These are phyloP conservation scores for Clonostachys solani DNA, from an alignment of 2,329 filamentous ascomycete species.

Conservation along the genomic window DNA sequence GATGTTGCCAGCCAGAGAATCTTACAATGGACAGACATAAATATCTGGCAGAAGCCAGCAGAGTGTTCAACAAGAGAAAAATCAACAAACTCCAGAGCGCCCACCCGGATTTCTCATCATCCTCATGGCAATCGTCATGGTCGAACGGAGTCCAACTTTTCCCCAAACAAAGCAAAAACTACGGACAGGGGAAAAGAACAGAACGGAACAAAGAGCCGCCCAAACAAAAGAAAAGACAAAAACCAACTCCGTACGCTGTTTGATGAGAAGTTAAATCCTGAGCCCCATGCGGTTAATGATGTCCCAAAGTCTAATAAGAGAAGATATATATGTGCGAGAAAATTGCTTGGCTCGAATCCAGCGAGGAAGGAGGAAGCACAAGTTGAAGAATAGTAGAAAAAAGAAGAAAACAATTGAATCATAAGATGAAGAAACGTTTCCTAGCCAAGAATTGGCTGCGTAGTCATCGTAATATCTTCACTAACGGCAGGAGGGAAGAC, in stretches of 20 bases:
- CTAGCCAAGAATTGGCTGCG: not conserved
- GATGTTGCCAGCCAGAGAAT: too few species aligned
- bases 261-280: too few species aligned
- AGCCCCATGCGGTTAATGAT: too few species aligned
- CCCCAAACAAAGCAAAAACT: too few species aligned
- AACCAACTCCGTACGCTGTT: not conserved
- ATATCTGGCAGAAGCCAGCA: too few species aligned
- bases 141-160: too few species aligned
- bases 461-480: not conserved
- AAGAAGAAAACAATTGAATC: not conserved
- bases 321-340: not conserved
- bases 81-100: too few species aligned
- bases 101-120: too few species aligned
- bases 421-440: not conserved
- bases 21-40: too few species aligned
- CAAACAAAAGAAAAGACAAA: not conserved
- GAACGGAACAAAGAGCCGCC: constrained; percentile 2
- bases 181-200: constrained; percentile 2
- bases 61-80: too few species aligned
- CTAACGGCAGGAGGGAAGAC: not conserved
- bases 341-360: not conserved
- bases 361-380: not conserved
- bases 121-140: too few species aligned
- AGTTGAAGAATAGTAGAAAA: not conserved
- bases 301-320: not conserved